phyloP scores from a whole-genome alignment of 2,329 filamentous ascomycete genomes.

The Coniochaeta sp. region DNA sequence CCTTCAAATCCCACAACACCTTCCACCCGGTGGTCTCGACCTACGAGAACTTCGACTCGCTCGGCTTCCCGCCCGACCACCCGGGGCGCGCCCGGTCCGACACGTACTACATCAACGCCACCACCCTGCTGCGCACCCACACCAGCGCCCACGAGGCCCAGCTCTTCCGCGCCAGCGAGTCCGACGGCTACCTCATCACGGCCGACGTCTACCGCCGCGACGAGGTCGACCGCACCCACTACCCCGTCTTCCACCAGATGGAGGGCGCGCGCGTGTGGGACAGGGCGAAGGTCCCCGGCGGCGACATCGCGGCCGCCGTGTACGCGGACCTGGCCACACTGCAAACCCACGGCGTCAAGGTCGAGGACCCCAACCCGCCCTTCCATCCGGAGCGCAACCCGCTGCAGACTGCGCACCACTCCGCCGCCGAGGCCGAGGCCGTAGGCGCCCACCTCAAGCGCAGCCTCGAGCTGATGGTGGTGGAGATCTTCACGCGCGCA shows the following conservation, averaged over 20 bases:
- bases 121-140: conserved; percentile 83
- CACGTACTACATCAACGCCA: conserved; percentile 88
- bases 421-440: conserved; percentile 69
- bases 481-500: conserved; percentile 79
- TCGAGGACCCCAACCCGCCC: conserved; percentile 78
- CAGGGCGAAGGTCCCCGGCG: conserved; percentile 48
- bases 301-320: conserved; percentile 58
- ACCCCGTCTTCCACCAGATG: conserved; percentile 98
- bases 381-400: conserved; percentile 76
- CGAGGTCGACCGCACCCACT: conserved; percentile 90
- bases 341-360: conserved; percentile 65
- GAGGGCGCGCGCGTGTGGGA: conserved; percentile 91
- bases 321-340: conserved; percentile 63
- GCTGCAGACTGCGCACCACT: conserved; percentile 65
- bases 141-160: conserved; percentile 90
- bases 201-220: conserved; percentile 95
- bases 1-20: conserved; percentile 69
- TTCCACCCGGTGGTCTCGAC: conserved; percentile 80
- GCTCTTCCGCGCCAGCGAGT: conserved; percentile 64
- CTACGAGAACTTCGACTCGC: conserved; percentile 89
- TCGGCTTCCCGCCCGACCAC: conserved; percentile 84
- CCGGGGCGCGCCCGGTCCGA: conserved; percentile 81
- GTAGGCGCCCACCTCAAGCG: conserved; percentile 81
- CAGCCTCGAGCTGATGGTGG: conserved; percentile 81
- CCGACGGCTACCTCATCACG: conserved; percentile 78